Percentiles rank a stretch among this genome's conserved stretches.
These are phyloP conservation scores for Thraustochytrium striatum DNA, from an alignment of 352 stramenopile species.

Conservation along the genomic window DNA sequence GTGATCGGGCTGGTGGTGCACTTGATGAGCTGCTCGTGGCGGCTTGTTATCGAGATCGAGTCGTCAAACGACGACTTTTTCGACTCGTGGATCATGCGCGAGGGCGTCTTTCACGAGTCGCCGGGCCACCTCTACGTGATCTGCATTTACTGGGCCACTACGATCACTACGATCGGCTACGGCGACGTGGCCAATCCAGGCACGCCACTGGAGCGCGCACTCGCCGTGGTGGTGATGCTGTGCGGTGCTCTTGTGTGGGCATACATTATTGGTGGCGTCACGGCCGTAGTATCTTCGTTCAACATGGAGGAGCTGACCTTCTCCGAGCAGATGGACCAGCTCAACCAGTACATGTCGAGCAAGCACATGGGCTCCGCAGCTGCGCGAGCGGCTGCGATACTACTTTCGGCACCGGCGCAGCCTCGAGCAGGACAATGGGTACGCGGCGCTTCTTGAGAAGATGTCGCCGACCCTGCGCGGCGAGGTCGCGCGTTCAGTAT, in stretches of 20 bases:
- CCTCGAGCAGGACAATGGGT: slow-evolving; percentile 36
- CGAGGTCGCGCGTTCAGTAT: slow-evolving; percentile 17
- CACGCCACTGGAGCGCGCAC: slow-evolving; percentile 23
- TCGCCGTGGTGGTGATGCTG: slow-evolving; percentile 48
- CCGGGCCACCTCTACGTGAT: slow-evolving; percentile 51
- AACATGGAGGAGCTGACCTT: slow-evolving; percentile 32
- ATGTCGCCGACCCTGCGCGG: slow-evolving; percentile 40
- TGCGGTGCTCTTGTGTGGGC: slow-evolving; percentile 44
- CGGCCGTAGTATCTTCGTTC: slow-evolving; percentile 30
- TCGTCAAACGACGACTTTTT: not conserved
- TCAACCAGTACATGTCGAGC: slow-evolving; percentile 27
- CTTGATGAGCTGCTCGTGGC: slow-evolving; percentile 31
- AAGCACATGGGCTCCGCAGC: slow-evolving; percentile 35
- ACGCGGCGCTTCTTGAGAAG: slow-evolving; percentile 26
- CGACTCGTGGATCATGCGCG: slow-evolving; percentile 6
- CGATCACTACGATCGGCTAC: slow-evolving; percentile 56
- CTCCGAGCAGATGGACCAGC: slow-evolving; percentile 37
- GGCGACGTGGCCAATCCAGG: slow-evolving; percentile 48
- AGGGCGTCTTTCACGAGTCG: slow-evolving; percentile 12
- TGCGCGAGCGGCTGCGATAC: slow-evolving; percentile 4
- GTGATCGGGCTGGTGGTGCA: slow-evolving; percentile 30
- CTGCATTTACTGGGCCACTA: slow-evolving; percentile 56
- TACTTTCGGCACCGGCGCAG: slow-evolving; percentile 3
- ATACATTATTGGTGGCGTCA: slow-evolving; percentile 51
- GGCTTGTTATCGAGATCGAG: slow-evolving; percentile 26